These are phyloP conservation scores for Zygosaccharomyces gambellarensis DNA, from an alignment of 805 yeast species.

Conservation along the genomic window DNA sequence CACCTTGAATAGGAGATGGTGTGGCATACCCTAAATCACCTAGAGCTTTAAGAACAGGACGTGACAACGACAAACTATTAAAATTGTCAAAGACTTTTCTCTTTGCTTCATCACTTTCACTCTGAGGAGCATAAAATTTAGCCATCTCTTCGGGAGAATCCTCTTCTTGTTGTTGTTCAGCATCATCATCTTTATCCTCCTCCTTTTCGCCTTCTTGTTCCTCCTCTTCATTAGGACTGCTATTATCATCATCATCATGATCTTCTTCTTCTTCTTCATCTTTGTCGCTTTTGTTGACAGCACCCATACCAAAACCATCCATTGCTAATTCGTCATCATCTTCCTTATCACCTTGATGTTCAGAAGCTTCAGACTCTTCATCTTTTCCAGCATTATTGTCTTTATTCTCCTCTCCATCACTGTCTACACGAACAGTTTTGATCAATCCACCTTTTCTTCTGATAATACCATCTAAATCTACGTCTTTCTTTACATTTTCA, in stretches of 20 bases:
- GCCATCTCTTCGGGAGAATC: conserved; percentile 75
- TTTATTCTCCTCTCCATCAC: conserved; percentile 36
- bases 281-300: conserved; percentile 22
- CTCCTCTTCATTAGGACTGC: conserved; percentile 18
- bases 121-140: conserved; percentile 60
- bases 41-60: conserved; percentile 85
- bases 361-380: conserved; percentile 34
- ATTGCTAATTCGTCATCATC: conserved; percentile 36
- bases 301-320: conserved; percentile 40
- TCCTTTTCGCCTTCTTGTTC: conserved; percentile 34
- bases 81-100: conserved; percentile 57
- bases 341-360: conserved; percentile 34
- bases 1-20: conserved; percentile 92
- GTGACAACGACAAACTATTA: conserved; percentile 72
- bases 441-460: conserved; percentile 78
- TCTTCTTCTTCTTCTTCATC: conserved; percentile 31
- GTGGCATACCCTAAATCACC: conserved; percentile 73
- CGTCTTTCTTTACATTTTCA: conserved; percentile 45
- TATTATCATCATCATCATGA: conserved; percentile 23
- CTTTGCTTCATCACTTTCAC: conserved; percentile 50
- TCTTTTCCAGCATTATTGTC: conserved; percentile 45
- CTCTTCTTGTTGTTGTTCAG: conserved; percentile 25
- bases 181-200: conserved; percentile 23
- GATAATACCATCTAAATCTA: conserved; percentile 83
- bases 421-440: conserved; percentile 45